Base-by-base conservation (phyloP, 1,284 basidiomycete species). In the Tylopilus sp. region DNA sequence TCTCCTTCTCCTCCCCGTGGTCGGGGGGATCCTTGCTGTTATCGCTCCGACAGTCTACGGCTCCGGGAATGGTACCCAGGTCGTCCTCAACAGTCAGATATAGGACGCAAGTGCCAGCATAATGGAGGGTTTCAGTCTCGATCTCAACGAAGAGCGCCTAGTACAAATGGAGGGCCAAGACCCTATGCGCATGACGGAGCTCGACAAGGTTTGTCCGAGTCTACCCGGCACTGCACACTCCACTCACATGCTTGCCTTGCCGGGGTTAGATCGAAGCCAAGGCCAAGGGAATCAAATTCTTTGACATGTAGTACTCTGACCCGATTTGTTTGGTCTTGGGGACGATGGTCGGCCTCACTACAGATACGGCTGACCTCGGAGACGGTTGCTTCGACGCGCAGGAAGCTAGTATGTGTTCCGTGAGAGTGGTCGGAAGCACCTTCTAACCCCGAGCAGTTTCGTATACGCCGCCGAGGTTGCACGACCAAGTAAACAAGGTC, bases 101-200 rank as follows among this genome's bases (percentile, higher is more conserved):
- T 70, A 69, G 12, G 75, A 77, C 6, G 66, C 71, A 1, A 70
- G 63, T 56, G 61, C 75, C 26, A 59, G 54, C 53, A n/a, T 60
- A 16, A 66, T 55, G 54, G 62, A 69, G 29, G 87, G 84, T 33
- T 84, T 86, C 76, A 81, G 81, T 71, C 81, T 95, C 64, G 90
- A 95, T 80, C 83, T 96, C 62, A 82, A 86, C 67, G 92, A 89
- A 63, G 83, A 84, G 63, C 87, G 95, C 60, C 86, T 96, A 57
- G 89, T 97, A 57, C 89, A 95, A 77, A 84, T 95, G 72, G 87
- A 90, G 64, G 91, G 87, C 58, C 81, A 87, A 67, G 80, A 83
- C 16, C 91, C 93, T 26, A 84, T 90, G 41, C 92, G 89, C 90
- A 91, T 95, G 80, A 88, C 94, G 18, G 95, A 97, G 79, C 81